These are phyloP conservation scores for Fusarium goolgardi DNA, from an alignment of 2,329 filamentous ascomycete species.

Conservation along the genomic window DNA sequence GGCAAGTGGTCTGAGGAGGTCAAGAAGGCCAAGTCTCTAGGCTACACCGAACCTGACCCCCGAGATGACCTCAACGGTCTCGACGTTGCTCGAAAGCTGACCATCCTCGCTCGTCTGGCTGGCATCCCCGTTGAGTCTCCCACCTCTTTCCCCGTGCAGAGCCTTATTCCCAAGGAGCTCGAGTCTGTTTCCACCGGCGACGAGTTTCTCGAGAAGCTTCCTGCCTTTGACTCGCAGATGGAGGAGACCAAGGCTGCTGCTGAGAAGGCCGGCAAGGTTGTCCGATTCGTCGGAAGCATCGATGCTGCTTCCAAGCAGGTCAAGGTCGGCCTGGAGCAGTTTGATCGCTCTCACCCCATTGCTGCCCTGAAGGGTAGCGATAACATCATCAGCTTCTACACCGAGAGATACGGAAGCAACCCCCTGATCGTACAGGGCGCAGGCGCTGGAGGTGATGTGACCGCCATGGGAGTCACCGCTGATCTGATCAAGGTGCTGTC, in stretches of 20 bases:
- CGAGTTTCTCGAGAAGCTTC: constrained; percentile 85
- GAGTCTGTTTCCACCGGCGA: constrained; percentile 81
- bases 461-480: constrained; percentile 96
- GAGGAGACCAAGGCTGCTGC: constrained; percentile 87
- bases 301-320: constrained; percentile 84
- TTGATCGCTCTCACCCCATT: constrained; percentile 89
- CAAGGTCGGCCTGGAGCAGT: constrained; percentile 92
- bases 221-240: constrained; percentile 90
- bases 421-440: constrained; percentile 95
- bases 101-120: constrained; percentile 88
- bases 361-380: constrained; percentile 96
- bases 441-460: constrained; percentile 93
- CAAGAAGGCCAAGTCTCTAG: constrained; percentile 88
- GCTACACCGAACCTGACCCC: constrained; percentile 91
- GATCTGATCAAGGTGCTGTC: constrained; percentile 91
- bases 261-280: constrained; percentile 87
- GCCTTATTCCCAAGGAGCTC: constrained; percentile 88
- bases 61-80: constrained; percentile 88
- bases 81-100: constrained; percentile 94
- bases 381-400: constrained; percentile 99
- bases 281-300: constrained; percentile 93
- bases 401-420: constrained; percentile 89
- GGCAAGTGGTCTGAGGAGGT: constrained; percentile 94
- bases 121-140: constrained; percentile 85
- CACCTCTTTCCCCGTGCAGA: constrained; percentile 92